Base-by-base conservation (phyloP, 495 filamentous ascomycete genomes). In the Hypomontagnella monticulosa region DNA sequence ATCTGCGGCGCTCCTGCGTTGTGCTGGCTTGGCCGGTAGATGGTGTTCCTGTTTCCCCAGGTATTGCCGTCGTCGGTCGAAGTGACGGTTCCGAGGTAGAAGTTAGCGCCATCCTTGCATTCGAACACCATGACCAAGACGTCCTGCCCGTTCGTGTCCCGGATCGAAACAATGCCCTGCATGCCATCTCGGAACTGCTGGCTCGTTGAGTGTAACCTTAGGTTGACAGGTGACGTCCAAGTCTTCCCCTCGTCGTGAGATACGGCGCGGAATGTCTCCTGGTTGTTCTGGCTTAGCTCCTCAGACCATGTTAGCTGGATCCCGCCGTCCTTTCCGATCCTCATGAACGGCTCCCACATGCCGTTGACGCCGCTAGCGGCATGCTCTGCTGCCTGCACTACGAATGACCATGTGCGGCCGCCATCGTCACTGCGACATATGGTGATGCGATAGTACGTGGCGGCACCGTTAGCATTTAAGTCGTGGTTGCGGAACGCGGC, bases 401-500 rank as follows among this genome's bases (percentile, higher is more conserved):
- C 71, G 63, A 77, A 88, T 0, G 58, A 43, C 86, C 85, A 88
- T 2, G 71, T 78, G 1, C 60, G 69, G 0, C 84, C 86, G 23
- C 75, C 77, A 58, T 89, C 84, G 12, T 56, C 71, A 16, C 84
- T 87, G 36, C 76, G 74, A 67, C 81, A 87, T 16, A 88, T 75
- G 0, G 83, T 86, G 69, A 89, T 88, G 18, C 85, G 85, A 75
- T 81, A 88, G 65, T 80, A 79, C 0, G 78, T 85, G 23, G 72
- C 74, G 1, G 69, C 74, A 12, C 76, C 71, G 37, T 49, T 40
- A 42, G 15, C 69, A 44, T 77, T 51, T 1, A 75, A 64, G 64
- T 86, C 82, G 66, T 89, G 86, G 69, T 89, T 88, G 14, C 86
- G 81, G 70, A 87, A 89, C 0, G 85, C 85, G 4, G 78, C 81